phyloP scores from a whole-genome alignment of 805 yeast species.

The Saturnispora diversa region DNA sequence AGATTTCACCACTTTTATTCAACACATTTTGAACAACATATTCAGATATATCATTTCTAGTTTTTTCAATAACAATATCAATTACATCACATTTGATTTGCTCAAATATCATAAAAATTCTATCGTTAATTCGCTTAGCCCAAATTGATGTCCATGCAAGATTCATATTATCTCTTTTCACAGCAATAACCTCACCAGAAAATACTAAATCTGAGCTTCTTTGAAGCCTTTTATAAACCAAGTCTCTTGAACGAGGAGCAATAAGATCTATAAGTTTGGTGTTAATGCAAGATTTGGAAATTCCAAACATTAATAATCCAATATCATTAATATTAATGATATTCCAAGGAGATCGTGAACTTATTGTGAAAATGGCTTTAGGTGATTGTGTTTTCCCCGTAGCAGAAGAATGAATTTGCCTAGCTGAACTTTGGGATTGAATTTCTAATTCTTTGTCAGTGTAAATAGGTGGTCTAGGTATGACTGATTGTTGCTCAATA shows the following conservation, averaged over 20 bases:
- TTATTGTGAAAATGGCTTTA: constrained; percentile 81
- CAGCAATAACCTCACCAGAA: constrained; percentile 81
- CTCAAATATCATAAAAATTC: constrained; percentile 78
- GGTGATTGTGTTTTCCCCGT: constrained; percentile 64
- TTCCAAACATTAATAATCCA: constrained; percentile 82
- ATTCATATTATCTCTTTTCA: constrained; percentile 55
- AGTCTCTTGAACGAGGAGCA: constrained; percentile 65
- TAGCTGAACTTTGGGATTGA: constrained; percentile 5
- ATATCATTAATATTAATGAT: constrained; percentile 82
- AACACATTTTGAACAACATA: constrained; percentile 10
- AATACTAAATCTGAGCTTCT: constrained; percentile 45
- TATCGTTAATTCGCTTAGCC: constrained; percentile 69
- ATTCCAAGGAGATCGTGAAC: constrained; percentile 65
- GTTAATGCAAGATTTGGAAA: constrained; percentile 55
- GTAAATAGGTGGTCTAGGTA: constrained; percentile 15
- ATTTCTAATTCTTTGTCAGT: constrained; percentile 5
- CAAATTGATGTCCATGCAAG: constrained; percentile 83
- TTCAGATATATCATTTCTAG: constrained; percentile 15
- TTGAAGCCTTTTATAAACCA: constrained; percentile 52
- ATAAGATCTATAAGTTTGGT: constrained; percentile 67
- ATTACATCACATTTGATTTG: constrained; percentile 71
- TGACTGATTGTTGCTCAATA: constrained; percentile 31
- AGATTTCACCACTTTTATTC: constrained; percentile 18
- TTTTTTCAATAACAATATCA: constrained; percentile 44
- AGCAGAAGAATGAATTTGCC: constrained; percentile 50